phyloP scores from a whole-genome alignment of 2,329 filamentous ascomycete genomes.

The Xylariaceae sp. region DNA sequence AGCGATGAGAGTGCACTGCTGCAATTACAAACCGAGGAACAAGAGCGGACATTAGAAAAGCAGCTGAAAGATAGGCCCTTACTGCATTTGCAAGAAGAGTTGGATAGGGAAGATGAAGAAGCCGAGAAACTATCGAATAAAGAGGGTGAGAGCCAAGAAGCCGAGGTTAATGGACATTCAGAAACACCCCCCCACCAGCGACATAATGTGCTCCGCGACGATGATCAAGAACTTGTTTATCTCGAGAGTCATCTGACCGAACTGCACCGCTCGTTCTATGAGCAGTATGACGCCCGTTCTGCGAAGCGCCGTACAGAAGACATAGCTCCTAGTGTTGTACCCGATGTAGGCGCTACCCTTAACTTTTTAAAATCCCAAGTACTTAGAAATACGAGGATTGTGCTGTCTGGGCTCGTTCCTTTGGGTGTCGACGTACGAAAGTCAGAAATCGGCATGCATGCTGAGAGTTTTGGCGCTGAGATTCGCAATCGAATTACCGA shows the following conservation, averaged over 20 bases:
- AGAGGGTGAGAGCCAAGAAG: conserved; percentile 51
- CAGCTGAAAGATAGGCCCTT: conserved; percentile 89
- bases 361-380: conserved; percentile 79
- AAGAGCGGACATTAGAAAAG: conserved; percentile 85
- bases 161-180: conserved; percentile 36
- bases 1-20: conserved; percentile 53
- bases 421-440: conserved; percentile 77
- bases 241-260: conserved; percentile 77
- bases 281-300: conserved; percentile 73
- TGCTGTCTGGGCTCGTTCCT: conserved; percentile 90
- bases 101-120: conserved; percentile 83
- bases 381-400: conserved; percentile 76
- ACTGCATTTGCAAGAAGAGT: conserved; percentile 87
- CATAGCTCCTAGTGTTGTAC: conserved; percentile 61
- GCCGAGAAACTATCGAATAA: conserved; percentile 51
- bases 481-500: conserved; percentile 62
- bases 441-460: conserved; percentile 87
- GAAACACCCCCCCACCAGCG: conserved; percentile 50
- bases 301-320: conserved; percentile 54
- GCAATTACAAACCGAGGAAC: conserved; percentile 79
- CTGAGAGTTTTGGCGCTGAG: conserved; percentile 81
- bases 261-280: conserved; percentile 82
- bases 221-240: conserved; percentile 80
- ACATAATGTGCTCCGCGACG: conserved; percentile 84
- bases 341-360: conserved; percentile 86